Conservation (phyloP, 768 basidiomycete genomes). For the Solioccasus polychromus region DNA sequence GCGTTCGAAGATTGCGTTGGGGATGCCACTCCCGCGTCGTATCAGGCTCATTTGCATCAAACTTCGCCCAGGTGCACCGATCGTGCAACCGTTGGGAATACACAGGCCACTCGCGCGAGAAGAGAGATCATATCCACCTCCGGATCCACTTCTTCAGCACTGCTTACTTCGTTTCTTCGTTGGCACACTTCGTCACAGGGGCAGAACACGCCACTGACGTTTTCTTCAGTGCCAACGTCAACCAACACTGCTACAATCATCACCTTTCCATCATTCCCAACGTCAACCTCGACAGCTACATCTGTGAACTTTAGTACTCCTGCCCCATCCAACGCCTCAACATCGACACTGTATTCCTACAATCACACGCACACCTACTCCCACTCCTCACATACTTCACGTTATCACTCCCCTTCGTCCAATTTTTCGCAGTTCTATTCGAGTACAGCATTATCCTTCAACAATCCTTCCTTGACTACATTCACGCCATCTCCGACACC, state of each 20-base stretch:
- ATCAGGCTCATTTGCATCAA: constrained; percentile 62
- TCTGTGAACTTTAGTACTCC: background rate
- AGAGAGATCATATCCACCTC: constrained; percentile 22
- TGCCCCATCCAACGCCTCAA: background rate
- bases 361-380: background rate
- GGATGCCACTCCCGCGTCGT: constrained; percentile 59
- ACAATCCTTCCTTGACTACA: background rate
- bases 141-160: background rate
- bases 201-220: background rate
- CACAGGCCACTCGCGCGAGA: constrained; percentile 26
- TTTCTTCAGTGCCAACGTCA: constrained; percentile 2
- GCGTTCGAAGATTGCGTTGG: constrained; percentile 50
- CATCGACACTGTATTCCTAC: background rate
- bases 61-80: constrained; percentile 59
- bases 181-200: background rate
- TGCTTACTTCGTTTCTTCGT: background rate
- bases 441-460: background rate
- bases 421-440: background rate
- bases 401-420: background rate
- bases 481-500: background rate
- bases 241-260: constrained; percentile 4
- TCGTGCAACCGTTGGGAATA: constrained; percentile 51
- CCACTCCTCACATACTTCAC: constrained; percentile 1
- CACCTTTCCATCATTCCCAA: constrained; percentile 7
- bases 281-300: background rate